These are phyloP conservation scores for Trichoderma atrobrunneum DNA, from an alignment of 2,329 filamentous ascomycete genomes.

Conservation along the genomic window DNA sequence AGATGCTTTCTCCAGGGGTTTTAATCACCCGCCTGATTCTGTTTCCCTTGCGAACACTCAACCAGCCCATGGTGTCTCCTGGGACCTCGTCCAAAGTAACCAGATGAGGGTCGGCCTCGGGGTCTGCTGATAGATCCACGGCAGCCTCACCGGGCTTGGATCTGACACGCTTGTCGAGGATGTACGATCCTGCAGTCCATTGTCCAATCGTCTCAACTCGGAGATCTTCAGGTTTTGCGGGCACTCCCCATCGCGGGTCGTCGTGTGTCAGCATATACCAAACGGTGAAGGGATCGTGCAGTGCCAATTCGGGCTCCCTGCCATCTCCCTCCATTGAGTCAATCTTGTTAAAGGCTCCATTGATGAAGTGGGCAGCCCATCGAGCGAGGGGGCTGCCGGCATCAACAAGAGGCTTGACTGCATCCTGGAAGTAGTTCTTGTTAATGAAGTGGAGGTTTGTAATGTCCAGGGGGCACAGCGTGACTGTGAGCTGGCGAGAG, in stretches of 20 bases:
- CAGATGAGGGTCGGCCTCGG: conserved; percentile 40
- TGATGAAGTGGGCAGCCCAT: conserved; percentile 71
- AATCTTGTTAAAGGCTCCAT: conserved; percentile 68
- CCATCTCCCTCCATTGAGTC: conserved; percentile 58
- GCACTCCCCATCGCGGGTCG: conserved; percentile 56
- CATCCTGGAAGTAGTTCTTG: conserved; percentile 55
- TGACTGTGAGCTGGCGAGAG: conserved; percentile 62
- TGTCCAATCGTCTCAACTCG: conserved; percentile 86
- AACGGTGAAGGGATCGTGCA: conserved; percentile 76
- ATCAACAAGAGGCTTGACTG: conserved; percentile 53
- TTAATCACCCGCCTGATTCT: conserved; percentile 70
- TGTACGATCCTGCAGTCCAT: conserved; percentile 91
- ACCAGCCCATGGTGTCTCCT: conserved; percentile 74
- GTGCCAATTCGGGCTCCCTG: conserved; percentile 57
- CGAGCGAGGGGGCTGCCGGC: conserved; percentile 68
- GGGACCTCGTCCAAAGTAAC: conserved; percentile 50
- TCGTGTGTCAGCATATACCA: conserved; percentile 71
- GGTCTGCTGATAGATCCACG: conserved; percentile 40
- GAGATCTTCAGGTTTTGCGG: conserved; percentile 70
- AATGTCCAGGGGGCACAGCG: conserved; percentile 73
- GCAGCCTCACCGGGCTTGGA: conserved; percentile 49
- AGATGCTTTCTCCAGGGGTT: conserved; percentile 65
- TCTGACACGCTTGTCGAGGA: conserved; percentile 70
- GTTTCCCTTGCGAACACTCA: conserved; percentile 72
- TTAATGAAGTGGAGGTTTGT: conserved; percentile 68